Evolutionary conservation across 2,329 filamentous ascomycete species (phyloP).

Genomic region (Didymella exigua): DNA sequence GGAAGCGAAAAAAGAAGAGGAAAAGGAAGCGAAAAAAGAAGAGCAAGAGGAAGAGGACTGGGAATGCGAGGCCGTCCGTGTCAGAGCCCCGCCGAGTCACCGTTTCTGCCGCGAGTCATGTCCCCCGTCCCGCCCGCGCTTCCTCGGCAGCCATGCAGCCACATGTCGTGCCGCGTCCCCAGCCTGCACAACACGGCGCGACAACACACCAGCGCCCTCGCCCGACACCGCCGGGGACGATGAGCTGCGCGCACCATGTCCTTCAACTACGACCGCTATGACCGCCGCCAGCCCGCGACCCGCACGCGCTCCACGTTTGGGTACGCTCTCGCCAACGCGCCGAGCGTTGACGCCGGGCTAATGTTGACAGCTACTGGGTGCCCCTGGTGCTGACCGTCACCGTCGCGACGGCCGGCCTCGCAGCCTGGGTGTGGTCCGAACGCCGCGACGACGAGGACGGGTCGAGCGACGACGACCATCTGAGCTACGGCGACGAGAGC

Average conservation of each 20-base stretch:
- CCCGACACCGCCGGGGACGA: slow-evolving; percentile 17
- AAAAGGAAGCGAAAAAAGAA: too few species aligned
- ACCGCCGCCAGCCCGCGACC: slow-evolving; percentile 59
- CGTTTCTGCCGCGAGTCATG: slow-evolving; percentile 9
- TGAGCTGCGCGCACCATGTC: slow-evolving; percentile 35
- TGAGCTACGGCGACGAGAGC: slow-evolving; percentile 52
- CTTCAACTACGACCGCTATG: slow-evolving; percentile 62
- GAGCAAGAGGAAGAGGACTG: too few species aligned
- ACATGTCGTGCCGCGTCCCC: neutral
- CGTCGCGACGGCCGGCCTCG: slow-evolving; percentile 82
- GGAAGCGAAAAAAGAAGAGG: too few species aligned
- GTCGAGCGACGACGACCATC: slow-evolving; percentile 56
- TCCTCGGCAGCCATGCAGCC: slow-evolving; percentile 8
- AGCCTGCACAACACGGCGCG: slow-evolving; percentile 6
- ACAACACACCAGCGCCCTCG: slow-evolving; percentile 25
- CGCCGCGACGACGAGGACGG: slow-evolving; percentile 75
- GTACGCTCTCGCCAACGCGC: slow-evolving; percentile 53
- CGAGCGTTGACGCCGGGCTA: neutral
- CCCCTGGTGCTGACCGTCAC: slow-evolving; percentile 86
- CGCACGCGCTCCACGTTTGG: slow-evolving; percentile 65
- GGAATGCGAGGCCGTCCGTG: too few species aligned
- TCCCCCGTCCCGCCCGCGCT: slow-evolving; percentile 8
- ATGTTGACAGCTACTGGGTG: slow-evolving; percentile 63
- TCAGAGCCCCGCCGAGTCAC: too few species aligned
- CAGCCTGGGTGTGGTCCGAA: slow-evolving; percentile 94